Conservation (phyloP, 2,329 filamentous ascomycete species). For the Fusarium verticillioides region DNA sequence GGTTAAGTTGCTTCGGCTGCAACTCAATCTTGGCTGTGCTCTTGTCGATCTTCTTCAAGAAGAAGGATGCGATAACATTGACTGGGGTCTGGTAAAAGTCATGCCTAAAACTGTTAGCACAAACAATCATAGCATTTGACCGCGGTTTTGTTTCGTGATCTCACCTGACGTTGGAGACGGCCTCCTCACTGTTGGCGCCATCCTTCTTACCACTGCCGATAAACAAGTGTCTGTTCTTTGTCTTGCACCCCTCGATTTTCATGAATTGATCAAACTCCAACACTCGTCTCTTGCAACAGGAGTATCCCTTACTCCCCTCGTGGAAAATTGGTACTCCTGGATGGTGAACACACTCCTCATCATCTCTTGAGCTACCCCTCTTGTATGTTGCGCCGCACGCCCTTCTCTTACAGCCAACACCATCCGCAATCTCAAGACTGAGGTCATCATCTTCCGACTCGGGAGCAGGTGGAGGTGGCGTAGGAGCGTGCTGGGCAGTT, state of each 20-base stretch:
- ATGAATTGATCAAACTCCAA: constrained; percentile 98
- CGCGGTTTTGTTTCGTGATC: constrained; percentile 36
- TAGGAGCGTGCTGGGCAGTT: constrained; percentile 59
- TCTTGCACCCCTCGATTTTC: constrained; percentile 91
- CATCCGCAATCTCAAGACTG: constrained; percentile 75
- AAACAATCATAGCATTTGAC: not conserved
- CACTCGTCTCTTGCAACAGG: constrained; percentile 94
- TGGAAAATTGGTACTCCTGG: constrained; percentile 94
- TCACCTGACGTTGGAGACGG: constrained; percentile 80
- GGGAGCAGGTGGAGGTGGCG: constrained; percentile 69
- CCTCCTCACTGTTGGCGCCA: constrained; percentile 71
- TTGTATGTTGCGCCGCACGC: constrained; percentile 77
- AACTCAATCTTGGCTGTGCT: constrained; percentile 79
- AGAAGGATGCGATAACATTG: constrained; percentile 89
- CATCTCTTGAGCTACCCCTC: constrained; percentile 68
- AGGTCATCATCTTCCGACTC: constrained; percentile 92
- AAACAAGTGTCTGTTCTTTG: constrained; percentile 85
- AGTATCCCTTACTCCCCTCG: constrained; percentile 97
- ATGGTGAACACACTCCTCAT: constrained; percentile 87
- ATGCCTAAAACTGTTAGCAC: constrained; percentile 53
- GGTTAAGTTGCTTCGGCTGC: constrained; percentile 67
- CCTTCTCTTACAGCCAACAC: constrained; percentile 80
- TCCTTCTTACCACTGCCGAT: constrained; percentile 79
- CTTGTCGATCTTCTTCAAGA: constrained; percentile 97
- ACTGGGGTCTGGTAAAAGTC: constrained; percentile 95